Evolutionary conservation across 495 filamentous ascomycete species (phyloP).

Genomic region (Lasiosphaeria miniovina): DNA sequence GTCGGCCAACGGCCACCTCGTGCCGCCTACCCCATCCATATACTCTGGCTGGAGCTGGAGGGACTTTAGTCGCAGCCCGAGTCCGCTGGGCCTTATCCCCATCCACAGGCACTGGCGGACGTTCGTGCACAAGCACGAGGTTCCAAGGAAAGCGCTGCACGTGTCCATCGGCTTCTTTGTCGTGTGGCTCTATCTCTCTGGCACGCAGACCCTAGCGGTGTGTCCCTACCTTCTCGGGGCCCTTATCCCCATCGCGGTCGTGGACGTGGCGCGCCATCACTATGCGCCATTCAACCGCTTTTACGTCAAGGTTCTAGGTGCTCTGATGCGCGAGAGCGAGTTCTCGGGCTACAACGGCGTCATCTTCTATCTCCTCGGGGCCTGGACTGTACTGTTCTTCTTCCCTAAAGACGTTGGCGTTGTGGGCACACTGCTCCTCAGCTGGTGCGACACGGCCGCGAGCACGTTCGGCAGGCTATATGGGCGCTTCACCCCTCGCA

Average conservation of each 20-base stretch:
- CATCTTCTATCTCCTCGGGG: conserved; percentile 90
- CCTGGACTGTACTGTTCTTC: conserved; percentile 78
- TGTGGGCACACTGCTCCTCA: conserved; percentile 81
- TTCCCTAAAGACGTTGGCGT: conserved; percentile 94
- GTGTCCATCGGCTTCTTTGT: conserved; percentile 95
- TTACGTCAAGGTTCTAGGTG: conserved; percentile 80
- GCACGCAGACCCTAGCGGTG: conserved; percentile 68
- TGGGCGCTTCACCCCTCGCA: conserved; percentile 79
- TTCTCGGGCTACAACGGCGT: conserved; percentile 92
- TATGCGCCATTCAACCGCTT: conserved; percentile 77
- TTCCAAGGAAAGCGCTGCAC: conserved; percentile 74
- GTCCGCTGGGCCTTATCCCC: conserved; percentile 89
- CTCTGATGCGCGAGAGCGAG: conserved; percentile 95
- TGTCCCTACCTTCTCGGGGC: conserved; percentile 79
- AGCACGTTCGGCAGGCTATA: conserved; percentile 87
- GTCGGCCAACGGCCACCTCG: conserved; percentile 29
- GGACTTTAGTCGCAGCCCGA: conserved; percentile 81
- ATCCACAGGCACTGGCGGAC: conserved; percentile 75
- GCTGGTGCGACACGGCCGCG: conserved; percentile 97
- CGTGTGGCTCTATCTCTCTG: conserved; percentile 74
- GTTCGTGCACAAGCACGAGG: conserved; percentile 74
- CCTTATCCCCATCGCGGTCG: conserved; percentile 81
- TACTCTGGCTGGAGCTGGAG: conserved; percentile 63
- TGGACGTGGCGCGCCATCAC: conserved; percentile 78
- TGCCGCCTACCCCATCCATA: conserved; percentile 56